Conservation (phyloP, 352 stramenopile genomes). For the Aphanomyces cochlioides region DNA sequence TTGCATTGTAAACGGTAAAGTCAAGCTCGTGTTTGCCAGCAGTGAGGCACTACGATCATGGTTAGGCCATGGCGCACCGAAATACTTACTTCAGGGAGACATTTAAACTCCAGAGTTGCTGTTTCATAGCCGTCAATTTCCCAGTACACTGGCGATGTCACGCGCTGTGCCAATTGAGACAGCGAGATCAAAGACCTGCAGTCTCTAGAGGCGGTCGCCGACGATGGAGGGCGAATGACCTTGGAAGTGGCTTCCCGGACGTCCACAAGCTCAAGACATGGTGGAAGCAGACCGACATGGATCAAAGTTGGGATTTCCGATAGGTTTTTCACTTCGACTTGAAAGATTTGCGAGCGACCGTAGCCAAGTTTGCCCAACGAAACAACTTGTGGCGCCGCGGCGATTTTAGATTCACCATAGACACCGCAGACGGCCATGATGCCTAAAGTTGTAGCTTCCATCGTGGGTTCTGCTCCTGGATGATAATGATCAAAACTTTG, state of each 20-base stretch:
- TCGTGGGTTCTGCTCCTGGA: slow-evolving; percentile 2
- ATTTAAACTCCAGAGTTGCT: slow-evolving; percentile 9
- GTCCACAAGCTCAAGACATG: slow-evolving; percentile 49
- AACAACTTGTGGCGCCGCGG: slow-evolving; percentile 49
- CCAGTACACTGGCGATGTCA: not conserved
- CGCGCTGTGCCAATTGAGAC: not conserved
- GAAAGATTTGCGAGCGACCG: slow-evolving; percentile 59
- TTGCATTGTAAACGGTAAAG: slow-evolving; percentile 67
- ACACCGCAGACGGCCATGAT: slow-evolving; percentile 51
- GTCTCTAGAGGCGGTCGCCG: not conserved
- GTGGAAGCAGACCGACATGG: slow-evolving; percentile 51
- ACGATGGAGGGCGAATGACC: not conserved
- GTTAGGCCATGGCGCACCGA: not conserved
- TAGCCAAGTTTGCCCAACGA: slow-evolving; percentile 82
- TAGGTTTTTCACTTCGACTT: slow-evolving; percentile 59
- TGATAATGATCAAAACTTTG: slow-evolving; percentile 50
- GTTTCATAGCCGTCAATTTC: slow-evolving; percentile 11
- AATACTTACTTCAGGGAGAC: slow-evolving; percentile 24
- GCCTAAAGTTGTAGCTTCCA: slow-evolving; percentile 62
- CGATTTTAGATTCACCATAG: slow-evolving; percentile 62
- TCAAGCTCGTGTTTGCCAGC: slow-evolving; percentile 59
- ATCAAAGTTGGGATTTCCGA: slow-evolving; percentile 64
- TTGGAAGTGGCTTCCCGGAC: slow-evolving; percentile 39
- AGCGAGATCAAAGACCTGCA: not conserved
- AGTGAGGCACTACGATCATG: slow-evolving; percentile 18